phyloP scores from a whole-genome alignment of 768 basidiomycete species.

The Macrolepiota fuliginosa region DNA sequence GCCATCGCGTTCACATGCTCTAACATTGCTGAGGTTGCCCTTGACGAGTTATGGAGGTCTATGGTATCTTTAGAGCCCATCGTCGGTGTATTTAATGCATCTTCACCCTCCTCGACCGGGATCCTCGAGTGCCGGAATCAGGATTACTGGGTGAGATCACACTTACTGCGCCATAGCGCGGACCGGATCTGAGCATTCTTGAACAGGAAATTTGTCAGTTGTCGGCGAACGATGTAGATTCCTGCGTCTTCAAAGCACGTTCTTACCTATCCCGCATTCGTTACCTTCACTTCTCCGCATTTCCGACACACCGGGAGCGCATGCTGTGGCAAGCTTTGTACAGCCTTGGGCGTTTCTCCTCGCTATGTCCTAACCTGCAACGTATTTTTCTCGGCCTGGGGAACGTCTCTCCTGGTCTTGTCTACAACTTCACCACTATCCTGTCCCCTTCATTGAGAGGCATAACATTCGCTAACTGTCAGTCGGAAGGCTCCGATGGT shows the following conservation, averaged over 20 bases:
- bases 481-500: background rate
- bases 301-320: background rate
- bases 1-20: background rate
- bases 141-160: background rate
- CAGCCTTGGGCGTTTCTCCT: background rate
- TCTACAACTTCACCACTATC: background rate
- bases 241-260: background rate
- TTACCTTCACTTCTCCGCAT: background rate
- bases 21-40: background rate
- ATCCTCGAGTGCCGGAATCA: background rate
- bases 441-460: background rate
- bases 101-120: background rate
- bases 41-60: constrained; percentile 5
- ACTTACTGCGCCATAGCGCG: background rate
- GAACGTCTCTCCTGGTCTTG: background rate
- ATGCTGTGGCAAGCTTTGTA: background rate
- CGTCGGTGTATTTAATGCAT: background rate
- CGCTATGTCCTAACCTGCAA: background rate
- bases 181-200: background rate
- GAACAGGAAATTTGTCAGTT: background rate
- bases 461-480: background rate
- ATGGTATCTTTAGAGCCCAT: background rate
- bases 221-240: background rate
- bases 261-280: background rate
- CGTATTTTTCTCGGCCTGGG: background rate